Evolutionary conservation across 208 protist species (phyloP), one percentile per base, ranked within the genome.

Genomic region (Wallacemonas collosoma): DNA sequence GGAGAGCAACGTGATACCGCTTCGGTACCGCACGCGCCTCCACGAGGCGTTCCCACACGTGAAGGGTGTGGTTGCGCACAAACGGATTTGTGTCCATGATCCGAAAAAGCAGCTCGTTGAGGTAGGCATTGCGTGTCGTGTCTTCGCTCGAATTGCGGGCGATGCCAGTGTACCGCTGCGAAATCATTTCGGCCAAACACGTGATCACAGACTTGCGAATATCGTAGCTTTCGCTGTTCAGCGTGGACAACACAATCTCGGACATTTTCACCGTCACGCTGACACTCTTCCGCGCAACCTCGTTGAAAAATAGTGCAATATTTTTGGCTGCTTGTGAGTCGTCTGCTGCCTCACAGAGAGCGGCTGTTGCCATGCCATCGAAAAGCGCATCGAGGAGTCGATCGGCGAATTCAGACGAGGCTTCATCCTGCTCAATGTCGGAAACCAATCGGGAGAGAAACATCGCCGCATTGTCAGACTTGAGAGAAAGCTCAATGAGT

Each of bases 81-180:
- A 94, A 97, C 39, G 90, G 81, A 71, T 97, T 97, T 15, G 91
- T 73, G 67, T 97, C 92, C 87, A 93, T 90, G 41, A 93, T 64
- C 17, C 90, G 92, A 70, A 90, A 94, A 26, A 97, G 77, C 14
- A 97, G 82, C 64, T 95, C 92, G 65, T 83, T 87, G 11, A 97
- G 74, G 66, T 94, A 95, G 41, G 75, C 71, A 65, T 87, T 84
- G 41, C 88, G 76, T 17, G 78, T 65, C 45, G 71, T 76, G 43
- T 90, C 88, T 45, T 90, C 80, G 65, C 41, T 43, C 1, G 76
- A 53, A 64, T 68, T 83, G 55, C 79, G 72, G 2, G 74, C 71
- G 51, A 76, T 81, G 2, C 87, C 88, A 2, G 80, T 93, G 77
- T 92, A 97, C 40, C 81, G 72, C 74, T 97, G 92, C 55, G 93